Evolutionary conservation across 2,329 filamentous ascomycete species (phyloP), one percentile per base, ranked within the genome.

Genomic region (Epichloe aotearoae): DNA sequence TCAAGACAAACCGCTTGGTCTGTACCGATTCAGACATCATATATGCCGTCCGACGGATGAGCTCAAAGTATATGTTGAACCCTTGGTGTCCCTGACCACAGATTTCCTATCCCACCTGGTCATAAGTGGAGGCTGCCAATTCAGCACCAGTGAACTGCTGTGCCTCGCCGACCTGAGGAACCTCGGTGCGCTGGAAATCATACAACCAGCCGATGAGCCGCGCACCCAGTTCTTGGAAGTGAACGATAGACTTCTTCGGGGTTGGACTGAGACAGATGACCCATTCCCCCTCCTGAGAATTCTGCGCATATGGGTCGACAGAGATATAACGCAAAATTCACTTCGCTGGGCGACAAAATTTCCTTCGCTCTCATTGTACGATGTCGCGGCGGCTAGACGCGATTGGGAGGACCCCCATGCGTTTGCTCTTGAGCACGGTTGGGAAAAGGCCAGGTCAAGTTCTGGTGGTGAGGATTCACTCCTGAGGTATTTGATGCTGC

Each of bases 241-340:
- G 5, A 72, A 56, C 39, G 73, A 78, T 54, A 64, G 70, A 6
- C 62, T 77, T 3, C 50, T 77, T 19, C 64, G 68, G 36, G 69
- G 68, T 20, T 77, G 74, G 73, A 65, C 68, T 1, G 64, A 68
- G 44, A 61, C 62, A 37, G 54, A 62, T 1, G 57, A 65, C 8
- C 65, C 73, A 0, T 78, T 79, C 37, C 73, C 73, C 0, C 43
- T 68, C 4, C 64, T 78, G 41, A 66, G 74, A 4, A 60, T 77
- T 15, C 58, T 78, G 41, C 66, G 68, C 30, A 67, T 77, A 14
- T 70, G 69, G 69, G 69, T 71, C 0, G 61, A 69, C 34, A 57
- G 67, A 20, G 62, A 66, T 3, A 65, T 67, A 0, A 72, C 72
- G 0, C 56, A 61, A 5, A 55, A 62, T 5, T 73, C 71, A 1